These are phyloP conservation scores for Scolecobasidium constrictum DNA, from an alignment of 2,329 filamentous ascomycete genomes.

Conservation along the genomic window DNA sequence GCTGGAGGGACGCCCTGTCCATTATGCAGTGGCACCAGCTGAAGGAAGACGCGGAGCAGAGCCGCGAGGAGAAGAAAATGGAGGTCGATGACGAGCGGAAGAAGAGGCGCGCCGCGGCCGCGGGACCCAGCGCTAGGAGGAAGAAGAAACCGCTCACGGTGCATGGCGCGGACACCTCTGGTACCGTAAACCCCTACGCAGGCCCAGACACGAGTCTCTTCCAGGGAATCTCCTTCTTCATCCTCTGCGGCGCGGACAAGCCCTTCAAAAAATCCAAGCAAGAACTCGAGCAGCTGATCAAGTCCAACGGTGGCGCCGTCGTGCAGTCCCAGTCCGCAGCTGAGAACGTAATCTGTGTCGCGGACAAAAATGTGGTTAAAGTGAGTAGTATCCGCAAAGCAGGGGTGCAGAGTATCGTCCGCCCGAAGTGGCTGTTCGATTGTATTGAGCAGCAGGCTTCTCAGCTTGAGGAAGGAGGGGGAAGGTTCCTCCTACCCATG, in stretches of 20 bases:
- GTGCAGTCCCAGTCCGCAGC: constrained; percentile 60
- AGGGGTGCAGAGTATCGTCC: constrained; percentile 60
- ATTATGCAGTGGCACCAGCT: constrained; percentile 67
- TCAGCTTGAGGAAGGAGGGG: constrained; percentile 41
- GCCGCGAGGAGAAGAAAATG: constrained; percentile 59
- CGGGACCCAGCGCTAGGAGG: constrained; percentile 38
- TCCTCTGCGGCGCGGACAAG: constrained; percentile 64
- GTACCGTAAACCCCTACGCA: constrained; percentile 40
- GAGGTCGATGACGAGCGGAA: constrained; percentile 58
- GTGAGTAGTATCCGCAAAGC: constrained; percentile 72
- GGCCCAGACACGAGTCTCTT: constrained; percentile 57
- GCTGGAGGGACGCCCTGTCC: constrained; percentile 71
- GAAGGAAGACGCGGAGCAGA: constrained; percentile 54
- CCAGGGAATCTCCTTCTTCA: constrained; percentile 63
- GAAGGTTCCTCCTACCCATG: constrained; percentile 52
- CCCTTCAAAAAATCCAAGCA: constrained; percentile 66
- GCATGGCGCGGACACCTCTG: constrained; percentile 55
- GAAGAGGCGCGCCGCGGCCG: constrained; percentile 45
- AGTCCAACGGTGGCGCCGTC: constrained; percentile 69
- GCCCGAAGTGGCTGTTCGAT: constrained; percentile 73
- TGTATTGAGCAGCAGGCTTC: constrained; percentile 57
- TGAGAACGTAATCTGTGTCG: constrained; percentile 58
- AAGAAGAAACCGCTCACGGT: constrained; percentile 62
- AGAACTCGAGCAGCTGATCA: constrained; percentile 71
- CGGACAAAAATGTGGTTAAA: constrained; percentile 67